These are phyloP conservation scores for Suillus sp. DNA, from an alignment of 768 basidiomycete genomes.

Conservation along the genomic window DNA sequence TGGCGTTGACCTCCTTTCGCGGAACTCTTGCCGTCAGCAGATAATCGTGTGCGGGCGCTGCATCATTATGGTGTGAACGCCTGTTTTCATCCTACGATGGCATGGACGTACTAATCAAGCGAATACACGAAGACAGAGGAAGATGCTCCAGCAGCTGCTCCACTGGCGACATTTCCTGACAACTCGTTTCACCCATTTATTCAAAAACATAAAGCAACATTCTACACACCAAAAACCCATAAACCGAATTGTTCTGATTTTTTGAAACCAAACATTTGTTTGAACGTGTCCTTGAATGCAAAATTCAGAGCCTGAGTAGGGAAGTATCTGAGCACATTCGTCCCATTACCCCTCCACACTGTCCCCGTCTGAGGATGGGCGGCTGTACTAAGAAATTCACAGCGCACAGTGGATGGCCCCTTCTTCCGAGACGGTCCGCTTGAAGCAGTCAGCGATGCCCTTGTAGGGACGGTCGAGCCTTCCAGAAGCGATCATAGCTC, in stretches of 20 bases:
- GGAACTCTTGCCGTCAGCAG: conserved; percentile 42
- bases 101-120: conserved; percentile 41
- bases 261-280: conserved; percentile 39
- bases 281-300: conserved; percentile 49
- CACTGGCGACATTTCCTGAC: conserved; percentile 43
- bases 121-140: conserved; percentile 48
- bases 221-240: conserved; percentile 37
- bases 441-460: conserved; percentile 40
- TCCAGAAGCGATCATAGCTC: conserved; percentile 38
- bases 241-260: conserved; percentile 38
- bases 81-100: background rate
- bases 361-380: conserved; percentile 1
- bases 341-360: conserved; percentile 49
- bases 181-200: background rate
- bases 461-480: conserved; percentile 39
- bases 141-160: conserved; percentile 46
- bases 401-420: conserved; percentile 40
- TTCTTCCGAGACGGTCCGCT: conserved; percentile 37
- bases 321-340: conserved; percentile 48
- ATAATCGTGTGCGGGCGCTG: conserved; percentile 44
- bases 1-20: conserved; percentile 43
- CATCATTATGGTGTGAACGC: background rate
- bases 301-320: conserved; percentile 50
- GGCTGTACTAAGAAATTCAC: conserved; percentile 5
- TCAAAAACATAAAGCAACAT: background rate